These are phyloP conservation scores for Sclerotinia glacialis DNA, from an alignment of 2,329 filamentous ascomycete genomes.

Conservation along the genomic window DNA sequence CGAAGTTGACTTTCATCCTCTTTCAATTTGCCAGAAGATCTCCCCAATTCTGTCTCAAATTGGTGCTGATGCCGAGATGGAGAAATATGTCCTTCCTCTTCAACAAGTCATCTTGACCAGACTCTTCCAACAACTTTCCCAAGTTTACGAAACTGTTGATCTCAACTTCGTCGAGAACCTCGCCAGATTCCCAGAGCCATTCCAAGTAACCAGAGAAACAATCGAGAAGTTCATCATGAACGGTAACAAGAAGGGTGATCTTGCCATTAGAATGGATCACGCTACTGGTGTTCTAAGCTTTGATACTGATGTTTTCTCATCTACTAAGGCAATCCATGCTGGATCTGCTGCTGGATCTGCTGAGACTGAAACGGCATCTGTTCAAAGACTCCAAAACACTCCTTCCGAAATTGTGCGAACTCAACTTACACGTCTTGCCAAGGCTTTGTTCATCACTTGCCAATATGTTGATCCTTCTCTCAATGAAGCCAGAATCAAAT, in stretches of 20 bases:
- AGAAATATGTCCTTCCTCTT: slow-evolving; percentile 90
- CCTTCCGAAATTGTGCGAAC: slow-evolving; percentile 96
- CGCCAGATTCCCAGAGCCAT: slow-evolving; percentile 93
- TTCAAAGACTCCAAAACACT: slow-evolving; percentile 95
- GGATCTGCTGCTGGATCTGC: slow-evolving; percentile 83
- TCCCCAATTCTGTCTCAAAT: slow-evolving; percentile 94
- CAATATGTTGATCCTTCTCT: slow-evolving; percentile 92
- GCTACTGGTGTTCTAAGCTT: slow-evolving; percentile 94
- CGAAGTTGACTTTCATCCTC: slow-evolving; percentile 97
- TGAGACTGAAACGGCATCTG: slow-evolving; percentile 76
- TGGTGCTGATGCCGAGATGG: slow-evolving; percentile 90
- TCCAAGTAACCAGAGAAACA: slow-evolving; percentile 83
- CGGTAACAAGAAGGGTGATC: slow-evolving; percentile 98
- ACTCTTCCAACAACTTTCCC: slow-evolving; percentile 97
- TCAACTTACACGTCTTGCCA: slow-evolving; percentile 86
- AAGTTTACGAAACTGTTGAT: slow-evolving; percentile 98
- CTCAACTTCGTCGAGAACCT: slow-evolving; percentile 89
- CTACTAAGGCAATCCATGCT: slow-evolving; percentile 84
- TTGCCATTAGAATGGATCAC: slow-evolving; percentile 94
- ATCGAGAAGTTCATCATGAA: slow-evolving; percentile 99
- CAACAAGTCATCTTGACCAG: slow-evolving; percentile 98
- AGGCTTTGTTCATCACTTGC: slow-evolving; percentile 87
- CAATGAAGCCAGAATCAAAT: slow-evolving; percentile 75
- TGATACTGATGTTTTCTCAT: slow-evolving; percentile 97
- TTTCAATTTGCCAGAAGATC: slow-evolving; percentile 99